A percentile compares a stretch with the other conserved stretches of the same genome.
Evolutionary conservation across 495 filamentous ascomycete genomes (phyloP).

Genomic region (Penicillium subrubescens): DNA sequence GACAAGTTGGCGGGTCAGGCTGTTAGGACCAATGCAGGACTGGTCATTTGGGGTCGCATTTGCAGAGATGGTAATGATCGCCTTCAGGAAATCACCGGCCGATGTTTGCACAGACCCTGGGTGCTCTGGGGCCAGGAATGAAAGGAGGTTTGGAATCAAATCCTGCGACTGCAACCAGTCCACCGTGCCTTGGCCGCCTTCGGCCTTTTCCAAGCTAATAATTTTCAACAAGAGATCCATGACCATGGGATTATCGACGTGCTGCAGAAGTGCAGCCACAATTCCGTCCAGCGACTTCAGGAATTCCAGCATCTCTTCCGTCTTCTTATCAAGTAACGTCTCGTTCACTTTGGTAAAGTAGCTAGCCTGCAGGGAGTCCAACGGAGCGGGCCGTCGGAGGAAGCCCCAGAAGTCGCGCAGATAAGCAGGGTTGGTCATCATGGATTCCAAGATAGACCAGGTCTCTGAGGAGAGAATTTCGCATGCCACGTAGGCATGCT

Average conservation of each 20-base stretch:
- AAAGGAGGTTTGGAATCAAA: constrained; percentile 85
- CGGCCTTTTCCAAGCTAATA: constrained; percentile 91
- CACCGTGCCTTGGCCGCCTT: constrained; percentile 89
- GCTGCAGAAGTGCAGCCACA: constrained; percentile 81
- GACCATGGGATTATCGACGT: constrained; percentile 97
- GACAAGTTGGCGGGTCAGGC: constrained; percentile 94
- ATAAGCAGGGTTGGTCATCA: constrained; percentile 79
- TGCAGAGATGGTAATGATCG: constrained; percentile 97
- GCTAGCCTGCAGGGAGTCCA: constrained; percentile 90
- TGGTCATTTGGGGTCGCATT: constrained; percentile 98
- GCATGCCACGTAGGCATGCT: constrained; percentile 87
- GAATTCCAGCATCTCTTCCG: constrained; percentile 90
- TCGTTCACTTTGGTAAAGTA: constrained; percentile 99
- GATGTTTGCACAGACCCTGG: constrained; percentile 89
- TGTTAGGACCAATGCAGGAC: constrained; percentile 96
- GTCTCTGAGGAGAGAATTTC: constrained; percentile 95
- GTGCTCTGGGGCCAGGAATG: constrained; percentile 81
- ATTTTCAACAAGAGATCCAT: constrained; percentile 99
- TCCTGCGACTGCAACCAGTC: constrained; percentile 95
- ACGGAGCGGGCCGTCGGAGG: constrained; percentile 71
- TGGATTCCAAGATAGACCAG: constrained; percentile 91
- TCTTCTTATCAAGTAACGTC: constrained; percentile 93
- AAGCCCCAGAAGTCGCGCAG: constrained; percentile 90
- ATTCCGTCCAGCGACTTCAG: constrained; percentile 81
- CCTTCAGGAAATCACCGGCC: constrained; percentile 96